Evolutionary conservation across 176 grass and related monocot species (phyloP).

Genomic region (Phoenix roebelenii): DNA sequence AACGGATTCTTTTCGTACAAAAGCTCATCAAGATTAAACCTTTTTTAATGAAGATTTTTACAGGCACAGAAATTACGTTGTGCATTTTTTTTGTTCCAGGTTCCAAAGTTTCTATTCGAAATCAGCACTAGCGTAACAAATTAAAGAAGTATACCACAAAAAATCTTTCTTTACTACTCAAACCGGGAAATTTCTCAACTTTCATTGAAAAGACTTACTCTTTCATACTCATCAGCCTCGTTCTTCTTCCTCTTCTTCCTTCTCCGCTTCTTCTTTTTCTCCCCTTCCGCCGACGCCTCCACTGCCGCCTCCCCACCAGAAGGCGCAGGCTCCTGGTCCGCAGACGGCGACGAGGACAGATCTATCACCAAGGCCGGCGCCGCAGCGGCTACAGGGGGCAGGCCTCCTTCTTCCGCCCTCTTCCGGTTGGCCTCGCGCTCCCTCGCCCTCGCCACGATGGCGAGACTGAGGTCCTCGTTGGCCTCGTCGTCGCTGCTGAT

Average conservation of each 20-base stretch:
- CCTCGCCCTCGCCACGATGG: slow-evolving; percentile 54
- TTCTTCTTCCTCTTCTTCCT: slow-evolving; percentile 37
- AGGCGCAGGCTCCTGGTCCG: neutral
- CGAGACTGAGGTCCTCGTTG: slow-evolving; percentile 83
- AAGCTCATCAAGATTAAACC: too few species aligned
- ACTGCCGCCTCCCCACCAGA: slow-evolving; percentile 18
- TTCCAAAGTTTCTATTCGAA: too few species aligned
- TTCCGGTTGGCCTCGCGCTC: slow-evolving; percentile 27
- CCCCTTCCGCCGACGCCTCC: slow-evolving; percentile 25
- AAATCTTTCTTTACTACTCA: neutral
- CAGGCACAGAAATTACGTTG: too few species aligned
- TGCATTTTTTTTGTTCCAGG: too few species aligned
- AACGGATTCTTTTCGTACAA: too few species aligned
- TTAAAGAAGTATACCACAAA: neutral
- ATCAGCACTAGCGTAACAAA: too few species aligned
- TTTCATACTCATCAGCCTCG: slow-evolving; percentile 15
- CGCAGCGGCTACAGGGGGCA: neutral
- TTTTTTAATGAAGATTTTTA: too few species aligned
- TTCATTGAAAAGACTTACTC: neutral
- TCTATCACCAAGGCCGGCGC: neutral
- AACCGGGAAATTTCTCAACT: slow-evolving; percentile 1
- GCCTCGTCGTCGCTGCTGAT: slow-evolving; percentile 43
- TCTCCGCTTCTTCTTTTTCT: slow-evolving; percentile 33
- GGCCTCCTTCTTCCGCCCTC: neutral
- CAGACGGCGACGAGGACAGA: slow-evolving; percentile 23